Conservation (phyloP, 1,284 basidiomycete species). For the Tilletia setariae region DNA sequence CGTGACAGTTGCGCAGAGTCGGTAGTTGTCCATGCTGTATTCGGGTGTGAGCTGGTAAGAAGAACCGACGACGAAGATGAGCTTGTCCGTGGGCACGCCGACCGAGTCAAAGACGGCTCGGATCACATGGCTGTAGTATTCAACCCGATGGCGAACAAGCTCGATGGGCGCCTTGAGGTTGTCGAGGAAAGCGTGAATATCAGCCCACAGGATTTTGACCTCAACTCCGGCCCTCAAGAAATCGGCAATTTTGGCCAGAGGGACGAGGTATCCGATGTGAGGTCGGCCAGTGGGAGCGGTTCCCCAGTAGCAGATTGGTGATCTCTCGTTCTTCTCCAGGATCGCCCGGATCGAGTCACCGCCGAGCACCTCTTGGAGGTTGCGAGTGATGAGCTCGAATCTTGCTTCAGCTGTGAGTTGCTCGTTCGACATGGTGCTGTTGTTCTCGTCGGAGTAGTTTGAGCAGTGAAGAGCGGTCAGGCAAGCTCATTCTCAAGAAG, state of each 20-base stretch:
- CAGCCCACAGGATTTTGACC: constrained; percentile 90
- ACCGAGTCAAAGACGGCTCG: constrained; percentile 80
- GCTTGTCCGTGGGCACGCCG: constrained; percentile 76
- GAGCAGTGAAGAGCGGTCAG: no score
- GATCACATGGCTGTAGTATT: constrained; percentile 84
- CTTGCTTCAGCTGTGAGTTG: constrained; percentile 61
- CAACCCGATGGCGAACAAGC: constrained; percentile 79
- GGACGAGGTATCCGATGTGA: constrained; percentile 95
- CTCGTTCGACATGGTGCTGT: neutral
- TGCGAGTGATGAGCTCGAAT: constrained; percentile 79
- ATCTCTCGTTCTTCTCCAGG: constrained; percentile 63
- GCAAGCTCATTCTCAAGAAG: no score
- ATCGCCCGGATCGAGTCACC: constrained; percentile 78
- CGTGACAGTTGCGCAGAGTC: constrained; percentile 79
- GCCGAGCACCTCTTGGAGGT: constrained; percentile 83
- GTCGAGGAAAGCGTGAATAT: constrained; percentile 95
- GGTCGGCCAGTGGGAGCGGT: constrained; percentile 87
- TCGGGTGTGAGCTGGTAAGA: constrained; percentile 86
- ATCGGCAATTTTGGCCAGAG: constrained; percentile 92
- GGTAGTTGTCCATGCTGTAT: constrained; percentile 94
- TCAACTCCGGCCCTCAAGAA: constrained; percentile 88
- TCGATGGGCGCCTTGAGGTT: constrained; percentile 97
- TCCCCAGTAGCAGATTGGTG: constrained; percentile 61
- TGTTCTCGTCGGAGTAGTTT: no score
- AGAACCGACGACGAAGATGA: constrained; percentile 76